Percentiles rank a stretch among this genome's conserved stretches.
Conservation (phyloP, 495 filamentous ascomycete species). For the Pyronema domesticum region DNA sequence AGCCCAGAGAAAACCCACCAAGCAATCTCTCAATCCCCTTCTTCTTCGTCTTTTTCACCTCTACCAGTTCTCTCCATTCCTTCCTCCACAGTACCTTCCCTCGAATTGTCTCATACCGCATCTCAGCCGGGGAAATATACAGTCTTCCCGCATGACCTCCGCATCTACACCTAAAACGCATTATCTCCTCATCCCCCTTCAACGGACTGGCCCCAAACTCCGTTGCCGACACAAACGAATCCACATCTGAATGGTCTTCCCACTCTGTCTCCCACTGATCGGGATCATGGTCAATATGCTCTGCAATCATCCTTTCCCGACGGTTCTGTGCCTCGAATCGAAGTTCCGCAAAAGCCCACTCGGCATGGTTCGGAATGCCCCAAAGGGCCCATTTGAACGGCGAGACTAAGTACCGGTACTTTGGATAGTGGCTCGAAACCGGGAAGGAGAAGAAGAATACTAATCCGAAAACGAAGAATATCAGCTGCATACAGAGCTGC, state of each 20-base stretch:
- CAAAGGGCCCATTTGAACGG: conserved; percentile 31
- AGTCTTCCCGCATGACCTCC: not conserved
- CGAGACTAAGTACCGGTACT: conserved; percentile 29
- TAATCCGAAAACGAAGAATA: conserved; percentile 27
- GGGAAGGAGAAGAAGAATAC: conserved; percentile 31
- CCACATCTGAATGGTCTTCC: not conserved
- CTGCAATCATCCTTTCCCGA: not conserved
- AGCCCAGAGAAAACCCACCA: not conserved
- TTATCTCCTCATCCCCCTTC: not conserved
- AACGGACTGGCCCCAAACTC: not conserved
- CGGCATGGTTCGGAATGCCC: conserved; percentile 10
- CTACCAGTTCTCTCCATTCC: conserved; percentile 7
- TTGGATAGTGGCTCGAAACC: conserved; percentile 27
- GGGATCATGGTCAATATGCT: not conserved
- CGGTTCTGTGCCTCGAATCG: conserved; percentile 4
- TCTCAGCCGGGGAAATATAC: conserved; percentile 2
- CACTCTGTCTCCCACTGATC: not conserved
- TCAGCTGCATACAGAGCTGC: conserved; percentile 27
- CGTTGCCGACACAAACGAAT: not conserved
- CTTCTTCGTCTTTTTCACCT: conserved; percentile 7
- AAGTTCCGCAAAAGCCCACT: conserved; percentile 11
- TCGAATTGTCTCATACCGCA: not conserved
- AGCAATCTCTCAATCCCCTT: not conserved
- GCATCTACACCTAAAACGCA: conserved; percentile 1
- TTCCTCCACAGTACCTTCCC: conserved; percentile 2